These are phyloP conservation scores for Orbilia javanica DNA, from an alignment of 2,329 filamentous ascomycete genomes.

Conservation along the genomic window DNA sequence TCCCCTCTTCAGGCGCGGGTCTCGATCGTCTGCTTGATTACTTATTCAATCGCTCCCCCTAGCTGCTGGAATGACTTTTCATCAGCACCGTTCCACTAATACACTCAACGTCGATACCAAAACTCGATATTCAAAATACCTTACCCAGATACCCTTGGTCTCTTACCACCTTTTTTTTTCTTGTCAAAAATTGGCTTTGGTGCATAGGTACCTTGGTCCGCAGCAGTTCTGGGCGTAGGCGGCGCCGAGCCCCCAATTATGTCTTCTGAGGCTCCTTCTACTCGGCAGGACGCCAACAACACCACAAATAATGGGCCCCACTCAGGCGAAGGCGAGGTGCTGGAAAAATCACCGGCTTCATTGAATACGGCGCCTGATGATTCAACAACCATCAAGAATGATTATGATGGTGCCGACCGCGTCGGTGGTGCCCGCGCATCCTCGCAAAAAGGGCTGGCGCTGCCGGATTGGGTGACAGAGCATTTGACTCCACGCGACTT, in stretches of 20 bases:
- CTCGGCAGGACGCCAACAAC: conserved; percentile 4
- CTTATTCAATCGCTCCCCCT: conserved; percentile 4
- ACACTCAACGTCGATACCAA: not conserved
- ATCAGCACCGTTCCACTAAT: conserved; percentile 6
- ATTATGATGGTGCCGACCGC: not conserved
- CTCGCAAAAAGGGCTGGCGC: conserved; percentile 6
- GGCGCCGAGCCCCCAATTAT: conserved; percentile 16
- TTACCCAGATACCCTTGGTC: not conserved
- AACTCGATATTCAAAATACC: not conserved
- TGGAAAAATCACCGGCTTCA: conserved; percentile 8
- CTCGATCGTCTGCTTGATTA: not conserved
- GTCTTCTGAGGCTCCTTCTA: conserved; percentile 37
- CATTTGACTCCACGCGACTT: conserved; percentile 69
- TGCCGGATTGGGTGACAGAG: conserved; percentile 64
- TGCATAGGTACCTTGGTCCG: not conserved
- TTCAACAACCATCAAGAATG: not conserved
- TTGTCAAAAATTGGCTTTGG: conserved; percentile 13
- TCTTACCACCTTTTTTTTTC: not conserved
- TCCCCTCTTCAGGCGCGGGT: not conserved
- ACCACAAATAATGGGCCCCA: not conserved
- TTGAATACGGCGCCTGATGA: conserved; percentile 7
- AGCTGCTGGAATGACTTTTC: not conserved
- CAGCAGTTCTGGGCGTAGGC: not conserved
- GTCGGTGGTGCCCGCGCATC: not conserved
- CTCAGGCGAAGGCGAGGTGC: conserved; percentile 2